Percentiles rank a stretch among this genome's conserved stretches.
Conservation (phyloP, 179 eudicot species). For the Beta lomatogona region DNA sequence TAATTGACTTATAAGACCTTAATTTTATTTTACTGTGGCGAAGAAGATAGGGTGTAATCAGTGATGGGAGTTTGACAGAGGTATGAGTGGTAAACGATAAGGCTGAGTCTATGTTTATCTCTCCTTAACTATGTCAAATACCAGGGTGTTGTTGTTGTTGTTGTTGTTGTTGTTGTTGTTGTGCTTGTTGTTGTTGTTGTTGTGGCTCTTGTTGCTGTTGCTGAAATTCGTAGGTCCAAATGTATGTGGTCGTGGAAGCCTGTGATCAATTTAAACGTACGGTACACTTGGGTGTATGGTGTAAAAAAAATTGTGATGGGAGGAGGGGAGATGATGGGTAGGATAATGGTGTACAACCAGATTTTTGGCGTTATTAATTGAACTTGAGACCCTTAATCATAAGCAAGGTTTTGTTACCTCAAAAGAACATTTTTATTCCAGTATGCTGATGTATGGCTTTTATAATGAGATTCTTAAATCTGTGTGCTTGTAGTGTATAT, state of each 20-base stretch:
- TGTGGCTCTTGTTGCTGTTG: not conserved
- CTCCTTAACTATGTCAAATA: not conserved
- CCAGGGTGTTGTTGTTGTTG: not conserved
- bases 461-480: not conserved
- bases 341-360: not conserved
- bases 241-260: not conserved
- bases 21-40: not conserved
- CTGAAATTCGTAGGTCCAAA: not conserved
- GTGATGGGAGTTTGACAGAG: too few species aligned
- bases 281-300: not conserved
- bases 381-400: not conserved
- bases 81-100: not conserved
- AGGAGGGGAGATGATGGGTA: not conserved
- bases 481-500: not conserved
- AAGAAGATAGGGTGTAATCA: not conserved
- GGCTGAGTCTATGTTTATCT: not conserved
- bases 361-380: not conserved
- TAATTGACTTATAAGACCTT: not conserved
- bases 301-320: too few species aligned
- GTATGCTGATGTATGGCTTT: not conserved
- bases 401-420: not conserved
- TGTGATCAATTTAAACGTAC: too few species aligned
- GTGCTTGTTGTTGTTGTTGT: not conserved
- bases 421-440: not conserved
- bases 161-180: not conserved